Percentiles rank a stretch among this genome's conserved stretches.
Conservation (phyloP, 192 early-diverging fungal genomes). For the Coemansia sp. region DNA sequence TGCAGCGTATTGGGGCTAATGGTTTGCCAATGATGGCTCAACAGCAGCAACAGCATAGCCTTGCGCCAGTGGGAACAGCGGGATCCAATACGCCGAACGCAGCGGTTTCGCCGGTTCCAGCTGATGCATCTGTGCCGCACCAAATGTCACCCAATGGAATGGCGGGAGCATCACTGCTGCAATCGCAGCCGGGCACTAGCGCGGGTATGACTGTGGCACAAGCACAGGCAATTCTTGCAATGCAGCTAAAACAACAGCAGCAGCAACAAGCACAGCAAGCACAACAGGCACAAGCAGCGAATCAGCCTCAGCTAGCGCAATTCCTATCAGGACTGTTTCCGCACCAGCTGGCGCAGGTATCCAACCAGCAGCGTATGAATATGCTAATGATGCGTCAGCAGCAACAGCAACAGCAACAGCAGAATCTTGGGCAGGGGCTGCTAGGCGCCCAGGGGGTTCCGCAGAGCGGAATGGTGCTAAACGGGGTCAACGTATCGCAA, state of each 20-base stretch:
- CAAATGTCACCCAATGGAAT: conserved; percentile 13
- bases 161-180: conserved; percentile 16
- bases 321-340: conserved; percentile 45
- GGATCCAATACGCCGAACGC: conserved; percentile 1
- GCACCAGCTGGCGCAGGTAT: conserved; percentile 47
- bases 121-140: conserved; percentile 3
- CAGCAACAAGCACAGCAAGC: conserved; percentile 32
- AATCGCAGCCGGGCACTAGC: conserved; percentile 5
- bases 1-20: conserved; percentile 15
- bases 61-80: conserved; percentile 9
- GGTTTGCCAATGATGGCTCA: conserved; percentile 10
- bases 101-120: conserved; percentile 13
- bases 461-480: neutral
- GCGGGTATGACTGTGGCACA: conserved; percentile 13
- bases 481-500: neutral
- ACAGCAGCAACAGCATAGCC: conserved; percentile 26
- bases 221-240: conserved; percentile 23
- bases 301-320: conserved; percentile 47
- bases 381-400: conserved; percentile 41
- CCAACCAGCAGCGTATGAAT: conserved; percentile 44
- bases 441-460: conserved; percentile 1
- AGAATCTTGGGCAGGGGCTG: conserved; percentile 8
- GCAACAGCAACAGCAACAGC: conserved; percentile 43
- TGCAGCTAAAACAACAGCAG: conserved; percentile 38
- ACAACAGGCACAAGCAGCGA: conserved; percentile 13